Evolutionary conservation across 1,284 basidiomycete species (phyloP), one percentile per base, ranked within the genome.

Genomic region (Melampsora americana): DNA sequence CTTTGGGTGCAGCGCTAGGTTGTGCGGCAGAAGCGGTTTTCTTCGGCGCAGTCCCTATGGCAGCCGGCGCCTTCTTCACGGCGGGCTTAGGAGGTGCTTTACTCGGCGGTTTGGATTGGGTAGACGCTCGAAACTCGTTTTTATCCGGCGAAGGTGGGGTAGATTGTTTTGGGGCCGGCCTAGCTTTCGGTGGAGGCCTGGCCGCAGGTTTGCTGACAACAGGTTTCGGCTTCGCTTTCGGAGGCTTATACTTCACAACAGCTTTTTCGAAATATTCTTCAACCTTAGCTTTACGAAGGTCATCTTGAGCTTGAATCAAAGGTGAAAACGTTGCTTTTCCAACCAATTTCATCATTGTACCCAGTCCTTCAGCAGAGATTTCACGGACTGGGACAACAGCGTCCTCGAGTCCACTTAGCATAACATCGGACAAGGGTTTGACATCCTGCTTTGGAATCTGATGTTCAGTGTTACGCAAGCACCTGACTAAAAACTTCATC

Each of bases 281-380:
- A 75, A 99, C 92, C 84, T 99, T 99, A 5, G 85, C 87, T 84
- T 94, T 95, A 79, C 95, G 87, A 50, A 97, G 86, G 80, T 98
- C 95, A 44, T 93, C 90, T 70, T 99, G 85, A 32, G 87, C 85
- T 78, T 98, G 95, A 85, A 98, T 88, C 46, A 92, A 86, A 0
- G 92, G 91, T 82, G 91, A 93, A 78, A 99, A 87, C 14, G 92
- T 90, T 35, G 96, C 86, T 83, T 99, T 95, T 30, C 96, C 96
- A 16, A 99, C 88, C 86, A 99, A 94, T 86, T 93, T 97, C 92
- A 96, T 95, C 79, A 99, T 85, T 0, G 90, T 91, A 11, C 95
- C 96, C 42, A 99, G 86, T 80, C 90, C 92, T 48, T 88, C 87
- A 0, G 94, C 94, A 20, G 94, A 92, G 76, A 95, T 92, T 77